phyloP scores from a whole-genome alignment of 148 eudicot species.

The Amaranthus hypochondriacus region DNA sequence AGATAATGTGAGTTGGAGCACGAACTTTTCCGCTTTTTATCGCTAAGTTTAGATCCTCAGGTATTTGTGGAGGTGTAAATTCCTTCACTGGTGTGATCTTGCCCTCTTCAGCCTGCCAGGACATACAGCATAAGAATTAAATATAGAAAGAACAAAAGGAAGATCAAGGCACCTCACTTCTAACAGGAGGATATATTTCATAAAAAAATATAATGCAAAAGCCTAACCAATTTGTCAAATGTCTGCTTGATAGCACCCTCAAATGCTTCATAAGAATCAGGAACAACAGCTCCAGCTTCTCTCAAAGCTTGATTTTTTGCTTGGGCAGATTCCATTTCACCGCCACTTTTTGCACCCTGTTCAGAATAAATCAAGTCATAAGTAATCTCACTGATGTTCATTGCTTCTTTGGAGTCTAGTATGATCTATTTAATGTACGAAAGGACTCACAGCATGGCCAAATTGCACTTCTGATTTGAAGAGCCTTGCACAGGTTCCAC shows the following conservation, averaged over 20 bases:
- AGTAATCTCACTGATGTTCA: neutral
- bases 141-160: neutral
- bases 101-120: constrained; percentile 60
- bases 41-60: constrained; percentile 86
- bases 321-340: constrained; percentile 97
- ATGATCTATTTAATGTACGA: neutral
- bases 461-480: constrained; percentile 99
- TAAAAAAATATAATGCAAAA: neutral
- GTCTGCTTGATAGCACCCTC: constrained; percentile 79
- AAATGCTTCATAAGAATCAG: constrained; percentile 88
- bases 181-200: neutral
- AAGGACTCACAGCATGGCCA: constrained; percentile 87
- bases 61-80: constrained; percentile 91
- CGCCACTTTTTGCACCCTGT: constrained; percentile 97
- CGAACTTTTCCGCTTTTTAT: constrained; percentile 98
- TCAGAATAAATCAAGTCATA: constrained; percentile 11
- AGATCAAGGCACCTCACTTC: neutral
- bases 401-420: neutral
- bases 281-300: constrained; percentile 92
- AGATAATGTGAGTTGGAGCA: constrained; percentile 96
- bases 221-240: constrained; percentile 65
- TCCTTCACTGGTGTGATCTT: constrained; percentile 74
- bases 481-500: constrained; percentile 97
- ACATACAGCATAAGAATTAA: neutral
- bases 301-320: constrained; percentile 91